These are phyloP conservation scores for Barnettozyma populi DNA, from an alignment of 805 yeast genomes.

Conservation along the genomic window DNA sequence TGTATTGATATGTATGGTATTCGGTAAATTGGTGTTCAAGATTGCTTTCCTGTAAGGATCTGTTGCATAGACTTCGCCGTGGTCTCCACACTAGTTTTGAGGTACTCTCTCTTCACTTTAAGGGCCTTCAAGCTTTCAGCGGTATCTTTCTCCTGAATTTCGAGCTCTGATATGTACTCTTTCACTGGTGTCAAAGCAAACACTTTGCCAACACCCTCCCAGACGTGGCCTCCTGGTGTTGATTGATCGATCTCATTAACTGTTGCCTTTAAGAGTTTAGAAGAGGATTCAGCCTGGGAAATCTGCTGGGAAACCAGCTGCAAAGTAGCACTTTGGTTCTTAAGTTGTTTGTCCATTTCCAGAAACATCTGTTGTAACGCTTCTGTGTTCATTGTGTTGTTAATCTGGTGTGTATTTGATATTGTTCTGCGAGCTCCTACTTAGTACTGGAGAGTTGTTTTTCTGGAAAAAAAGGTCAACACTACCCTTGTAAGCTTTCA, in stretches of 20 bases:
- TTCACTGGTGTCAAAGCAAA: conserved; percentile 43
- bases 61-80: conserved; percentile 60
- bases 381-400: conserved; percentile 18
- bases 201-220: conserved; percentile 84
- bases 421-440: not conserved
- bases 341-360: conserved; percentile 65
- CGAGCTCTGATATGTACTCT: conserved; percentile 44
- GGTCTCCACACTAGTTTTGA: conserved; percentile 72
- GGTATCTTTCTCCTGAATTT: conserved; percentile 46
- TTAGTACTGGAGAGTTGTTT: not conserved
- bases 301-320: conserved; percentile 45
- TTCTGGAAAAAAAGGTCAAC: not conserved
- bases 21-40: not conserved
- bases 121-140: conserved; percentile 57
- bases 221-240: conserved; percentile 41
- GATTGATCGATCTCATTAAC: conserved; percentile 5
- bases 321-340: conserved; percentile 54
- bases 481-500: not conserved
- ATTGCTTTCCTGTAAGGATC: conserved; percentile 17
- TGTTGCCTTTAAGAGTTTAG: conserved; percentile 5
- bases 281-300: conserved; percentile 11
- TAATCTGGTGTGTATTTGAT: not conserved
- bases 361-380: conserved; percentile 44
- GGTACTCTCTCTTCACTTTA: conserved; percentile 62
- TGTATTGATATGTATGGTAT: not conserved